A percentile compares a stretch with the other conserved stretches of the same genome.
These are phyloP conservation scores for Dendrobium huoshanense DNA, from an alignment of 106 monocot species.

Conservation along the genomic window DNA sequence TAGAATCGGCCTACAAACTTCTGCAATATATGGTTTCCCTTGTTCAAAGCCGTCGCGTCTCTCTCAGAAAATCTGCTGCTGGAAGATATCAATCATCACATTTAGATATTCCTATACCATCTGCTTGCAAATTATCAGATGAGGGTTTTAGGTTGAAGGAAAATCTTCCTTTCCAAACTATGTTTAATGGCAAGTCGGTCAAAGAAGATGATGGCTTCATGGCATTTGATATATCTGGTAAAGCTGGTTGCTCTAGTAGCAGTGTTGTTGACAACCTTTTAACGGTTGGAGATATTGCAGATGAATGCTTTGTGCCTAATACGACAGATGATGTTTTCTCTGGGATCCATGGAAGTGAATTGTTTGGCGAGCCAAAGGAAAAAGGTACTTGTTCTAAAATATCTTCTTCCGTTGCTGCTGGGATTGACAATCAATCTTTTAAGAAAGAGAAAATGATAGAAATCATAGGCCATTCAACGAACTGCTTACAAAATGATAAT, in stretches of 20 bases:
- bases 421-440: slow-evolving; percentile 9
- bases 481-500: slow-evolving; percentile 2
- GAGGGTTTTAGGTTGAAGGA: slow-evolving; percentile 8
- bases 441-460: neutral
- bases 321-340: neutral
- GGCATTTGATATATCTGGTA: neutral
- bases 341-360: neutral
- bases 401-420: neutral
- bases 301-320: slow-evolving; percentile 1
- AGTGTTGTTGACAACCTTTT: neutral
- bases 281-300: neutral
- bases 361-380: neutral
- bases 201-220: neutral
- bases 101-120: slow-evolving; percentile 70
- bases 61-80: slow-evolving; percentile 29
- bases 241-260: neutral
- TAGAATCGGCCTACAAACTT: slow-evolving; percentile 38
- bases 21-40: slow-evolving; percentile 47
- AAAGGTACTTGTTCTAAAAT: slow-evolving; percentile 1
- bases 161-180: neutral
- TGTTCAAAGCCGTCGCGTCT: slow-evolving; percentile 12
- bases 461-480: neutral
- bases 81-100: slow-evolving; percentile 36
- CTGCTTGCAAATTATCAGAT: slow-evolving; percentile 15
- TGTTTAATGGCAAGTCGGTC: neutral